Conservation (phyloP, 306 rosid species). For the Ochetophila trinervis region DNA sequence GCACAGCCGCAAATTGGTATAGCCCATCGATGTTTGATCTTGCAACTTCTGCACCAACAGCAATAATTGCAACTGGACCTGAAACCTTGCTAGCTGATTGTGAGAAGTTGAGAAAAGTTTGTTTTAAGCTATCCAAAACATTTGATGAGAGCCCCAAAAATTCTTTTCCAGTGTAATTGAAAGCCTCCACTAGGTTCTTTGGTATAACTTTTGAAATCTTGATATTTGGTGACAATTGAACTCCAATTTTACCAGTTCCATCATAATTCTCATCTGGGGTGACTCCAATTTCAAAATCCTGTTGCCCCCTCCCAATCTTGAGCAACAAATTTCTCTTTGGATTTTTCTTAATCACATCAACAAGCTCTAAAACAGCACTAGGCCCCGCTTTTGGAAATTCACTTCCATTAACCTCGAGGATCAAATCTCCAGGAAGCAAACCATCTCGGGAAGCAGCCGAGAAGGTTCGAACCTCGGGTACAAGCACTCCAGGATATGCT, state of each 20-base stretch:
- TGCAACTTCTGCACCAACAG: conserved; percentile 94
- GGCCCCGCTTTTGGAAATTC: conserved; percentile 65
- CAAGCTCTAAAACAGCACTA: conserved; percentile 65
- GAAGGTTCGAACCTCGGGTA: conserved; percentile 75
- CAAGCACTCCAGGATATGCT: conserved; percentile 81
- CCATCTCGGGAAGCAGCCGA: conserved; percentile 96
- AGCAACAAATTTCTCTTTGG: conserved; percentile 71
- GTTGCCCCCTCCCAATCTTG: conserved; percentile 64
- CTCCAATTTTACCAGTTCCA: conserved; percentile 97
- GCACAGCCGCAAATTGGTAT: conserved; percentile 83
- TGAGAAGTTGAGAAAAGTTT: conserved; percentile 76
- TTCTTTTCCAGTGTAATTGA: conserved; percentile 59
- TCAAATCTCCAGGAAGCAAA: conserved; percentile 78
- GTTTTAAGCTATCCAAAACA: conserved; percentile 75
- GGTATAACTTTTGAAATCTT: conserved; percentile 65
- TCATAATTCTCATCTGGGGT: conserved; percentile 86
- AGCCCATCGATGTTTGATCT: conserved; percentile 79
- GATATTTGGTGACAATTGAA: conserved; percentile 80
- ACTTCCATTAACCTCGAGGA: conserved; percentile 69
- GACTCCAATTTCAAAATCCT: conserved; percentile 59
- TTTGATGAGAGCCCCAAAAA: conserved; percentile 68
- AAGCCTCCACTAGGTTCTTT: conserved; percentile 45
- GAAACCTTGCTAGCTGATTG: conserved; percentile 89
- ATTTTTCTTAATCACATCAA: conserved; percentile 61
- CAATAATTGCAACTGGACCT: conserved; percentile 92